Base-by-base conservation (phyloP, 108 stramenopile species). In the Asterionellopsis glacialis region DNA sequence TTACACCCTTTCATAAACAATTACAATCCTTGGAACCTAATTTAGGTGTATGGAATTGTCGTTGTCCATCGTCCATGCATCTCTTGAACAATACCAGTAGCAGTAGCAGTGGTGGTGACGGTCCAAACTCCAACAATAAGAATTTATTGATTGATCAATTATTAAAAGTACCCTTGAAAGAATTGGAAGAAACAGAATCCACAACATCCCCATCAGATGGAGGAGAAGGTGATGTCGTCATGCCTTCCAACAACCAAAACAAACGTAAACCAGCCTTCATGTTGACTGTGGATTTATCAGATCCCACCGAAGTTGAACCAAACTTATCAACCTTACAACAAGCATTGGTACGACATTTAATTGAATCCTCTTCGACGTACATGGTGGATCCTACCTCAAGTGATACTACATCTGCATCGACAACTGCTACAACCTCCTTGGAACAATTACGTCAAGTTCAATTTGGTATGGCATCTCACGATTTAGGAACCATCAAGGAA, bases 1-100 rank as follows among this genome's bases (percentile, higher is more conserved):
- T 55, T 41, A 42, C 39, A 50, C 38, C 60, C 44, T 21, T 45
- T 11, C 58, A 75, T 51, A 45, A 21, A 48, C 33, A 33, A 33
- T 33, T 33, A 7, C 33, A 33, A 33, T 2, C 7, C 2, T 15
- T 27, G 23, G 39, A 63, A 24, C 85, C 85, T 0, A 77, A 83
- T 65, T 58, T 87, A 55, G 85, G 84, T 0, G 69, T 87, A 19
- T 91, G 85, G 89, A 82, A 79, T 55, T 80, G 81, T 64, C 75
- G 73, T 25, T 21, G 64, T 57, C 45, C 27, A 1, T 22, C 26
- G 24, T 16, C 1, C 16, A n/a, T n/a, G 14, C 11, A 24, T 11
- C 11, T 48, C 49, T 12, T 10, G 19, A 24, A 15, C 47, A 18
- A 27, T 16, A 55, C 0, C n/a, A 23, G 0, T 22, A 38, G 39